A percentile compares a stretch with the other conserved stretches of the same genome.
phyloP scores from a whole-genome alignment of 768 basidiomycete genomes.

The Rhodotorula kratochvilovae region DNA sequence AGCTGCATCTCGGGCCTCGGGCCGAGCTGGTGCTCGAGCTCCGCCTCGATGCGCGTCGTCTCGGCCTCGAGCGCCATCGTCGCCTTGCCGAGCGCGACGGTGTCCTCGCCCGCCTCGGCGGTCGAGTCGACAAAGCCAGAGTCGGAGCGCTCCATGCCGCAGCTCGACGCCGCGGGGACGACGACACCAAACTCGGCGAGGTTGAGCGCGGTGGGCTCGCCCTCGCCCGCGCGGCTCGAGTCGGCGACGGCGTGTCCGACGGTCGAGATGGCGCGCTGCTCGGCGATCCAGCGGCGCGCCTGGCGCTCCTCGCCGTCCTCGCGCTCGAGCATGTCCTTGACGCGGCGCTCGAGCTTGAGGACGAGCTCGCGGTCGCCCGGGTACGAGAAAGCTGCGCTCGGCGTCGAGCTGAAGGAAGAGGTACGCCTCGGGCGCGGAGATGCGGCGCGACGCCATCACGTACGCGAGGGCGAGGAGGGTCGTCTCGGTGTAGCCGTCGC shows the following conservation, averaged over 20 bases:
- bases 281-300: slow-evolving; percentile 23
- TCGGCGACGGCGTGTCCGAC: not conserved
- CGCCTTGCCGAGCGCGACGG: slow-evolving; percentile 50
- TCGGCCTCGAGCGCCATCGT: not conserved
- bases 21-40: not conserved
- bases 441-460: slow-evolving; percentile 60
- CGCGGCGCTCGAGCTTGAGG: slow-evolving; percentile 34
- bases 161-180: not conserved
- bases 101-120: slow-evolving; percentile 65
- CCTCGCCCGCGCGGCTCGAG: not conserved
- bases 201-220: not conserved
- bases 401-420: slow-evolving; percentile 67
- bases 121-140: slow-evolving; percentile 54
- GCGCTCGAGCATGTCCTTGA: slow-evolving; percentile 24
- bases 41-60: not conserved
- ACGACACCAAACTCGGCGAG: not conserved
- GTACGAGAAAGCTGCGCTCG: slow-evolving; percentile 79
- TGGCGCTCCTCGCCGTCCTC: slow-evolving; percentile 33
- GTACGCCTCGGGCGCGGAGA: slow-evolving; percentile 78
- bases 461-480: slow-evolving; percentile 79
- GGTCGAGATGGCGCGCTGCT: slow-evolving; percentile 7
- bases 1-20: slow-evolving; percentile 15
- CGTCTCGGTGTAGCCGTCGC: slow-evolving; percentile 90
- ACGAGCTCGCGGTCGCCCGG: slow-evolving; percentile 65
- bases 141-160: slow-evolving; percentile 30